Conservation (phyloP, 441 rosid genomes). For the Pelargonium exstipulatum region DNA sequence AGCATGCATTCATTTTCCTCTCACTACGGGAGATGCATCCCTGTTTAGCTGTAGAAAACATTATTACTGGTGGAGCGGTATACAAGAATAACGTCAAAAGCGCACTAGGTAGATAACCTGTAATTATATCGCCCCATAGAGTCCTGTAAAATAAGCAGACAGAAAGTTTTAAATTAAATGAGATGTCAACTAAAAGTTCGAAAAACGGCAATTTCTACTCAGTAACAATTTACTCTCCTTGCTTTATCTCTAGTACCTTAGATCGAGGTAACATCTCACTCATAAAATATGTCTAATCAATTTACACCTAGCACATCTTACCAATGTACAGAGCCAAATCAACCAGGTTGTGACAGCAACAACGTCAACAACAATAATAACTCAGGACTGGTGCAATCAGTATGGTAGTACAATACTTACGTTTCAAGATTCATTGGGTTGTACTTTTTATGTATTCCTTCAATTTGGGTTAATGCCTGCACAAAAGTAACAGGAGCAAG, state of each 20-base stretch:
- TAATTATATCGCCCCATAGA: conserved; percentile 47
- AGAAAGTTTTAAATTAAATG: background rate
- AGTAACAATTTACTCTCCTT: background rate
- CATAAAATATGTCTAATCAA: background rate
- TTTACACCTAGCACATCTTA: background rate
- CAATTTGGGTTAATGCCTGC: conserved; percentile 76
- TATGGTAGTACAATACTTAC: conserved; percentile 38
- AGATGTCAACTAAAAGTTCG: background rate
- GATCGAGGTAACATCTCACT: background rate
- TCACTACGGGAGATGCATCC: conserved; percentile 65
- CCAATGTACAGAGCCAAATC: conserved; percentile 9
- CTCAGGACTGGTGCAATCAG: conserved; percentile 11
- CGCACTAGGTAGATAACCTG: conserved; percentile 96
- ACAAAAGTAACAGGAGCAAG: conserved; percentile 67
- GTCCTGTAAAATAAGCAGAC: conserved; percentile 42
- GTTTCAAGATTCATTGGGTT: conserved; percentile 32
- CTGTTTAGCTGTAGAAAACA: conserved; percentile 67
- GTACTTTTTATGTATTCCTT: conserved; percentile 22
- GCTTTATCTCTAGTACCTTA: background rate
- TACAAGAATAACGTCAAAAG: conserved; percentile 54
- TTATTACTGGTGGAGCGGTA: conserved; percentile 83
- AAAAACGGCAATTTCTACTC: background rate
- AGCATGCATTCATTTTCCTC: conserved; percentile 82
- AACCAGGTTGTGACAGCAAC: conserved; percentile 1
- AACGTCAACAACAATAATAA: background rate